Evolutionary conservation across 1,139 yeast species (phyloP), one percentile per base, ranked within the genome.

Genomic region (Magnusiomyces fungicola): DNA sequence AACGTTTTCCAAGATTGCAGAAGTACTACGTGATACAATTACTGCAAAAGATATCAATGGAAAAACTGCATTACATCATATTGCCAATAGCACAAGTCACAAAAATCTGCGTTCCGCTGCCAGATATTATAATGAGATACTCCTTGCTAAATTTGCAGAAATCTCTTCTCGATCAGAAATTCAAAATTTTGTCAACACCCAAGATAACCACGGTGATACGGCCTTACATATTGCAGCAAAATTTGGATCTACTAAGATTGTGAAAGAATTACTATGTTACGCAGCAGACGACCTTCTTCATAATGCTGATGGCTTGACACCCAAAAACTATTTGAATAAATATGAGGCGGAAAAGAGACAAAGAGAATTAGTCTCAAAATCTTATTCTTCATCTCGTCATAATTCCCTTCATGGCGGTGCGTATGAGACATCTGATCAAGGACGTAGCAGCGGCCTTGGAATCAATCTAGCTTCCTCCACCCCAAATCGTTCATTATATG

Each of bases 191-290:
- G 70, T 88, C 44, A 85, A 89, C 63, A 79, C 80, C 49, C 94
- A 84, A 58, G 97, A 92, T 64, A 67, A 71, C 27, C 80, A 83
- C 57, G 97, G 97, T 0, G 88, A 90, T 62, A 86, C 96, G 0
- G 95, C 96, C 0, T 71, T 89, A 50, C 96, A 90, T 60, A 75
- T 90, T 43, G 83, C 92, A 27, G 85, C 95, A 1, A 78, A 80
- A 50, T 79, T 83, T 60, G 78, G 83, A 42, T 87, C 92, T 49
- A 79, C 81, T 57, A 80, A 81, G 60, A 80, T 92, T 55, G 83
- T 86, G 58, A 81, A 83, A 55, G 80, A 84, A 1, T 72, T 92
- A 47, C 68, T 88, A 16, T 76, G 79, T 38, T 83, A 85, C 65
- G 86, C 83, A 56, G 92, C 90, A 6, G 41, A 22, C 14, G 38